Evolutionary conservation across 208 protist genomes (phyloP), one percentile per base, ranked within the genome.

Genomic region (Trypanosoma grayi): DNA sequence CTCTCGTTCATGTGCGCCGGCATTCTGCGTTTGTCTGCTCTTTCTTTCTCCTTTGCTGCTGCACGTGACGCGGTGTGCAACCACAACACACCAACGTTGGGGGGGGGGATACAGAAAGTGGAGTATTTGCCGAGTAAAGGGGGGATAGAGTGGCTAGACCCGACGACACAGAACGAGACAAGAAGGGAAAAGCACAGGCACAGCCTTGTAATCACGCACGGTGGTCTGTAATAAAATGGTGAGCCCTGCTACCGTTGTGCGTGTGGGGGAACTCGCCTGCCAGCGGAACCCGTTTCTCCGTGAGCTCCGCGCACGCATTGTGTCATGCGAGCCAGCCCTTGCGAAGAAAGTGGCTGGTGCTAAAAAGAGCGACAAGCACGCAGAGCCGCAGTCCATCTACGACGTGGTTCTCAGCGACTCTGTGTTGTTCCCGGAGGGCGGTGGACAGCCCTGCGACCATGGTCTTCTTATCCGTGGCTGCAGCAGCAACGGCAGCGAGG

Each of bases 341-440:
- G 0, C 62, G 13, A 59, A 53, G 1, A 31, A 39, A 25, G 30
- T 7, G 5, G 18, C 25, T 53, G 31, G 56, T n/a, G 25, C 16
- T 22, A 40, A 55, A 8, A 79, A 73, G 27, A 79, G 51, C n/a
- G 27, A 27, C 24, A 28, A 41, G 20, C 4, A 37, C 54, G 44
- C 36, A 7, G 41, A 43, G 14, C 39, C 39, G 39, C 3, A 43
- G 2, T 14, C 33, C 16, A 37, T 28, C 14, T 95, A 85, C 54
- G 75, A 91, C 11, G 64, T 95, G 2, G 57, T 93, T 11, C 62
- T 86, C 20, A 79, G 56, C 14, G 86, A 95, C 72, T 93, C 87
- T 0, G 80, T 94, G 1, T 62, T 96, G 11, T 96, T 96, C 47
- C 90, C 90, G 16, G 86, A 97, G 37, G 91, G 88, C 20, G 91